phyloP scores from a whole-genome alignment of 2,329 filamentous ascomycete genomes.

The Xylariaceae sp. region DNA sequence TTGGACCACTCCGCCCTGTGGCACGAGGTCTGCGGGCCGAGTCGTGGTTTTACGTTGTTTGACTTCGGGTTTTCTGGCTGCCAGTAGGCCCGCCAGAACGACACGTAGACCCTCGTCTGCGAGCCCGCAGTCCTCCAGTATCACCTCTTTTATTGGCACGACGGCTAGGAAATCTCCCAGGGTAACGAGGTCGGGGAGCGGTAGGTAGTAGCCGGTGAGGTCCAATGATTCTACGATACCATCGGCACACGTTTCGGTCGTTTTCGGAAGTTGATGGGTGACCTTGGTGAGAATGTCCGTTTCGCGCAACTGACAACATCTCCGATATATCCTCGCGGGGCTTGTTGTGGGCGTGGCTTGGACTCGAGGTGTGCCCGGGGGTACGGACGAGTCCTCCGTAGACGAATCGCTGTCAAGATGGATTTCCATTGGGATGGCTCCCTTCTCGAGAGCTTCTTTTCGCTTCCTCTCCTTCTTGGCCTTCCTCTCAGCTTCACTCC shows the following conservation, averaged over 20 bases:
- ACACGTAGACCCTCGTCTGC: constrained; percentile 82
- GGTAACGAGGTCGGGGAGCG: constrained; percentile 75
- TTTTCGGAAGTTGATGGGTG: constrained; percentile 74
- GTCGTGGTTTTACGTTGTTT: constrained; percentile 40
- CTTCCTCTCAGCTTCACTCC: constrained; percentile 85
- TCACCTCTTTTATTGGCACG: constrained; percentile 78
- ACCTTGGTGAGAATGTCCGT: constrained; percentile 88
- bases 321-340: constrained; percentile 82
- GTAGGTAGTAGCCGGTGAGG: constrained; percentile 75
- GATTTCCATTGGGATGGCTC: constrained; percentile 77
- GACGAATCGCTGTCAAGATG: constrained; percentile 60
- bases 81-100: constrained; percentile 76
- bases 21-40: constrained; percentile 30
- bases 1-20: constrained; percentile 69
- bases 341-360: constrained; percentile 77
- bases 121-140: constrained; percentile 80
- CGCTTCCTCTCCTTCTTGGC: constrained; percentile 86
- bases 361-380: constrained; percentile 34
- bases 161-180: constrained; percentile 91
- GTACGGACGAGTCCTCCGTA: constrained; percentile 24
- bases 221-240: constrained; percentile 80
- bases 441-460: constrained; percentile 78
- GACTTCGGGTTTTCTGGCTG: constrained; percentile 61
- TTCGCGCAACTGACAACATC: constrained; percentile 90
- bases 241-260: constrained; percentile 55